Evolutionary conservation across 2,329 filamentous ascomycete genomes (phyloP), one percentile per base, ranked within the genome.

Genomic region (Didymella lethalis): DNA sequence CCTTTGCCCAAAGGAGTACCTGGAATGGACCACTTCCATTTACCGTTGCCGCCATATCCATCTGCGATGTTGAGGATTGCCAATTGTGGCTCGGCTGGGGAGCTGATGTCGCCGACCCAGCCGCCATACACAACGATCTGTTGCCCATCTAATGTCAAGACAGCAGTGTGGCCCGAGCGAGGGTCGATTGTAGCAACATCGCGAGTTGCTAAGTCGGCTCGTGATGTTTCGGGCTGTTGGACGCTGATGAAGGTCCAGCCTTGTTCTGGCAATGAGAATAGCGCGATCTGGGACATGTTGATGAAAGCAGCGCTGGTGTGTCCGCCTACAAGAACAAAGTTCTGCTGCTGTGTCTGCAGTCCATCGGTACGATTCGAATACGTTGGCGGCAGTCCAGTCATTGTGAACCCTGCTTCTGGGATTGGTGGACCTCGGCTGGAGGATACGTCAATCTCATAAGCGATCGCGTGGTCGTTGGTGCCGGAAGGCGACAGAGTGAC

Each of bases 261-360:
- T 71, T 93, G 88, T 69, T 96, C 90, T 0, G 94, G 94, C 7
- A 97, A 81, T 53, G 88, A 93, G 83, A 93, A 97, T 1, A 97
- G 81, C 0, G 93, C 94, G 1, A 94, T 86, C 43, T 92, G 91
- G 56, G 92, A 96, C 90, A 96, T 97, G 75, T 97, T 96, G 79
- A 97, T 89, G 73, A 97, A 97, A 0, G 93, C 93, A 16, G 82
- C 78, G 66, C 87, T 83, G 0, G 93, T 96, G 73, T 97, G 93
- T 0, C 94, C 94, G 40, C 93, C 94, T 16, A 97, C 80, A 23
- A 97, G 79, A 12, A 97, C 86, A 65, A 92, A 94, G 67, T 89
- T 88, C 62, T 90, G 88, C 72, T 93, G 87, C 71, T 93, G 90
- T 4, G 87, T 89, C 40, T 89, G 81, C 2, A 82, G 81, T 3